Base-by-base conservation (phyloP, 1,284 basidiomycete species). In the Moesziomyces sp. region DNA sequence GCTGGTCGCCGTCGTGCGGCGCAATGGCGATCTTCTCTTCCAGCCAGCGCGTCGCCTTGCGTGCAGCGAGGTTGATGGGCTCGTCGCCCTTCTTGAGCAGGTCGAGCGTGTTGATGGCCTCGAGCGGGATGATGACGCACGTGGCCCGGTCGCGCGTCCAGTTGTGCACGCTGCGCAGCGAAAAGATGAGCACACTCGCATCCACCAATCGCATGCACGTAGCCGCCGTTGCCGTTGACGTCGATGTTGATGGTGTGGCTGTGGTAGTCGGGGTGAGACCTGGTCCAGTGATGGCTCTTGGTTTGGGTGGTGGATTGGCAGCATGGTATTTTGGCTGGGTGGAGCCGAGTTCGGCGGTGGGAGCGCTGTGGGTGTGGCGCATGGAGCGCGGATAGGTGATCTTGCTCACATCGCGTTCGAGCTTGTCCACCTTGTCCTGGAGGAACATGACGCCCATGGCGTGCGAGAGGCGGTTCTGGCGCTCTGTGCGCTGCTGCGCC, bases 81-180 rank as follows among this genome's bases (percentile, higher is more conserved):
- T 88, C 90, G 0, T 90, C 90, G 1, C 93, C 93, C 83, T 95
- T 96, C 87, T 97, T 97, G 76, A 96, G 89, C 6, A 95, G 86
- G 83, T 97, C 94, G n/a, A 97, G 88, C 0, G 93, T 96, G 80
- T 93, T 93, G 34, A 96, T 88, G 6, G 91, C 93, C 88, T 96
- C 94, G 23, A 93, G 88, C 1, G 94, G 94, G 43, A 97, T 87
- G 60, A 97, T 88, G 58, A 95, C 81, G 58, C 91, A 82, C 85
- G 93, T 89, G 74, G 90, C 85, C 34, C 90, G 86, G 2, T 89
- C 89, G 1, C 91, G 90, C 80, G 89, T 86, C 88, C 93, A 92
- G 56, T 89, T 89, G 86, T 93, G 92, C 58, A 96, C 88, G 62
- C 91, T 89, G 59, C 90, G 89, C 18, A 94, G 86, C 0, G 91